phyloP scores from a whole-genome alignment of 257 asterid species.

The Coffea canephora region DNA sequence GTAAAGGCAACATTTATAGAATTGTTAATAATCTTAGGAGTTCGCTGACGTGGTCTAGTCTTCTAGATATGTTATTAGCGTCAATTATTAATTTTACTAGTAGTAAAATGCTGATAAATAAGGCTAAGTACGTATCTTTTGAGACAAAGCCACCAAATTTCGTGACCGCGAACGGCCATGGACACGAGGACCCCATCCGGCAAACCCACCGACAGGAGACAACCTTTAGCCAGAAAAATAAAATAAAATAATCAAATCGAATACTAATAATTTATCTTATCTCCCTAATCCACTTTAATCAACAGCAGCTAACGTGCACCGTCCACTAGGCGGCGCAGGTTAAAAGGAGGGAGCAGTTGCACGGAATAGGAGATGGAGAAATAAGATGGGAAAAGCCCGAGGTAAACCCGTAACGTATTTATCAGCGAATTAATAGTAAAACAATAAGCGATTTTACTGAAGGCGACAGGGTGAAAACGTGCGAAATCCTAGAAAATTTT shows the following conservation, averaged over 20 bases:
- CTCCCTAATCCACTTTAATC: neutral
- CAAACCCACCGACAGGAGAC: conserved; percentile 22
- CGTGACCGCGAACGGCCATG: neutral
- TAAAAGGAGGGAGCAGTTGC: neutral
- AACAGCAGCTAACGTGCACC: neutral
- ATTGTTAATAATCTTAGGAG: too few species aligned
- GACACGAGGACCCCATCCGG: conserved; percentile 1
- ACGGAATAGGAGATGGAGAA: conserved; percentile 16
- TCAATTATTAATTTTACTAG: too few species aligned
- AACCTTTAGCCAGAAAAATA: neutral
- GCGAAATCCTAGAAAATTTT: conserved; percentile 15
- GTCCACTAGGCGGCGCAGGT: neutral
- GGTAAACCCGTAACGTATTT: neutral
- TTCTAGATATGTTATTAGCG: too few species aligned
- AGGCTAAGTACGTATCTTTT: neutral
- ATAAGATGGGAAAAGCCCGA: neutral
- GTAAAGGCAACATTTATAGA: too few species aligned
- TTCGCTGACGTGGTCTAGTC: too few species aligned
- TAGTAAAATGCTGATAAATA: neutral
- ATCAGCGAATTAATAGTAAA: neutral
- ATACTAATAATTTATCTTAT: neutral
- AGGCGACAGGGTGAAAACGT: conserved; percentile 10
- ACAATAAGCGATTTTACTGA: neutral
- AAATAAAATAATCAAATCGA: neutral
- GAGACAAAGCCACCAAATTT: neutral